These are phyloP conservation scores for Xylaria acuta DNA, from an alignment of 495 filamentous ascomycete genomes.

Conservation along the genomic window DNA sequence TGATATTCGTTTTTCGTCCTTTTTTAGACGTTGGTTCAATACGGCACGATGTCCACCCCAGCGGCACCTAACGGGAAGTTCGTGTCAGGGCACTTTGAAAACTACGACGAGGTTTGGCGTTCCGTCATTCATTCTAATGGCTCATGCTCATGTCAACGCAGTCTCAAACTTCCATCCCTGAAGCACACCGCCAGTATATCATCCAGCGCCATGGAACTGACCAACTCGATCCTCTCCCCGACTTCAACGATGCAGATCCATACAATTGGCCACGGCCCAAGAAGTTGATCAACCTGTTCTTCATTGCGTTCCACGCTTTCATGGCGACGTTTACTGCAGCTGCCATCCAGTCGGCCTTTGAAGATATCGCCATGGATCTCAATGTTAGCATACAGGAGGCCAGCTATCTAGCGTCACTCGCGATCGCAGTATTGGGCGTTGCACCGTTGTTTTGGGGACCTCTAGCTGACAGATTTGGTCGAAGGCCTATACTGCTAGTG, in stretches of 20 bases:
- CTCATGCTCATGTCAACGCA: constrained; percentile 1
- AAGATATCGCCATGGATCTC: constrained; percentile 51
- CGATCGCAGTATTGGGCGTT: constrained; percentile 57
- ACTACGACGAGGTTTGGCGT: constrained; percentile 2
- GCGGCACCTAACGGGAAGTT: not conserved
- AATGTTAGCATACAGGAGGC: constrained; percentile 47
- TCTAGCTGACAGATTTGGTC: constrained; percentile 42
- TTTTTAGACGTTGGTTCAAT: no score
- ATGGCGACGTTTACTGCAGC: constrained; percentile 65
- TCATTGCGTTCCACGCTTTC: constrained; percentile 62
- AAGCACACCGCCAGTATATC: constrained; percentile 58
- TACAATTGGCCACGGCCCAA: constrained; percentile 59
- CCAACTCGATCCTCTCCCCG: constrained; percentile 60
- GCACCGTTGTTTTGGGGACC: constrained; percentile 63
- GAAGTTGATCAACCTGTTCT: constrained; percentile 60
- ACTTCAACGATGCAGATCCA: constrained; percentile 57
- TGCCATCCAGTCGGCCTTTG: constrained; percentile 60
- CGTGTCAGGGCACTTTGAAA: not conserved
- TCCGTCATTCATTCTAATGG: not conserved
- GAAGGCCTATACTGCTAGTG: constrained; percentile 2
- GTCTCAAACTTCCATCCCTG: constrained; percentile 29
- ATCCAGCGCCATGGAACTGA: constrained; percentile 61
- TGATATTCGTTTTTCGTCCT: not conserved
- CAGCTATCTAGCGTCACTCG: constrained; percentile 58
- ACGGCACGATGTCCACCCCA: not conserved